phyloP scores from a whole-genome alignment of 2,329 filamentous ascomycete genomes.

The Davidsoniella neocaledoniae region DNA sequence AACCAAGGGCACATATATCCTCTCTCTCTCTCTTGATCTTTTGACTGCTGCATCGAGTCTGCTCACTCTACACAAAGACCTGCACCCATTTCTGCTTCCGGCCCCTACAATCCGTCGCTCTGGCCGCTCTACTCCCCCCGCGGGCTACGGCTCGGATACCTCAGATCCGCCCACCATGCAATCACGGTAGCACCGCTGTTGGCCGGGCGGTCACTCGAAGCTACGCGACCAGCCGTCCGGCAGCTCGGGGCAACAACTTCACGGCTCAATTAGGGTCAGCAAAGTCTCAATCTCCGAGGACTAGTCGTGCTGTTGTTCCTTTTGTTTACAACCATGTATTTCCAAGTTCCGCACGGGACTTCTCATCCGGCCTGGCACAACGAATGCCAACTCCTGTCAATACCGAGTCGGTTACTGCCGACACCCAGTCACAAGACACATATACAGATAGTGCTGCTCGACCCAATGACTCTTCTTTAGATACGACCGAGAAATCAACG shows the following conservation, averaged over 20 bases:
- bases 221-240: slow-evolving; percentile 4
- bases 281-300: no score
- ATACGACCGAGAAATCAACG: background rate
- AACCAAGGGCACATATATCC: no score
- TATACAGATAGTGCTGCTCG: no score
- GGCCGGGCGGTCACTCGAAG: slow-evolving; percentile 12
- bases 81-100: background rate
- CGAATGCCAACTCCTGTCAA: no score
- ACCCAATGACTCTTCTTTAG: no score
- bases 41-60: background rate
- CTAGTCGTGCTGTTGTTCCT: background rate
- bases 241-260: background rate
- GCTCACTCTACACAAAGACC: background rate
- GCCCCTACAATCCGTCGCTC: slow-evolving; percentile 10
- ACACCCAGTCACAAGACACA: no score
- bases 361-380: background rate
- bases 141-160: slow-evolving; percentile 14
- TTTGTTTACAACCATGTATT: background rate
- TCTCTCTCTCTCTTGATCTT: no score
- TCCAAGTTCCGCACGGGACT: background rate
- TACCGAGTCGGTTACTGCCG: no score
- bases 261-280: background rate
- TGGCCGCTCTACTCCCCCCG: slow-evolving; percentile 13
- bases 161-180: slow-evolving; percentile 12
- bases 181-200: slow-evolving; percentile 11